phyloP scores from a whole-genome alignment of 495 filamentous ascomycete species.

The Penicillium parvum region DNA sequence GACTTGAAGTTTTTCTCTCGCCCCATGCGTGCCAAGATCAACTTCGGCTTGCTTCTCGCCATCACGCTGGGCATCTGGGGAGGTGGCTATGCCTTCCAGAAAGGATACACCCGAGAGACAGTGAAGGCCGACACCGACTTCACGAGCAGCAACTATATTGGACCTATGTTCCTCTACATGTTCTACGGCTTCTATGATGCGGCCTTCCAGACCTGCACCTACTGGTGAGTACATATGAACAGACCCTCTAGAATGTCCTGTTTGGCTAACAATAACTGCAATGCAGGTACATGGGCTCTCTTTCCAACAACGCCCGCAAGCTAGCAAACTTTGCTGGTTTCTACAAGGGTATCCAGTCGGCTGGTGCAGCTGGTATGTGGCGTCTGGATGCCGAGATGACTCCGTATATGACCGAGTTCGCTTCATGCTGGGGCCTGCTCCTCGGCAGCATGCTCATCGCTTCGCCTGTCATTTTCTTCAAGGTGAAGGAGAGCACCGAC shows the following conservation, averaged over 20 bases:
- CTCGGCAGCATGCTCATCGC: conserved; percentile 68
- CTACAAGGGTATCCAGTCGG: conserved; percentile 96
- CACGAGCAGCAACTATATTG: conserved; percentile 61
- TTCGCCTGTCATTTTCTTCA: conserved; percentile 72
- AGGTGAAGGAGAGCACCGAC: conserved; percentile 67
- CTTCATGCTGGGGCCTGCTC: conserved; percentile 66
- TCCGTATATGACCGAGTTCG: conserved; percentile 62
- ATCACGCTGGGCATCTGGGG: conserved; percentile 84
- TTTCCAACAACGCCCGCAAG: conserved; percentile 87
- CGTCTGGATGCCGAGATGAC: conserved; percentile 61
- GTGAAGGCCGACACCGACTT: conserved; percentile 56
- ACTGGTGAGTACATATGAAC: conserved; percentile 59
- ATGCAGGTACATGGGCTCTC: conserved; percentile 80
- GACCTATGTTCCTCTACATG: conserved; percentile 87
- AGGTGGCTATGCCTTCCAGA: conserved; percentile 78
- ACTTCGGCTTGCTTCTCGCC: conserved; percentile 61
- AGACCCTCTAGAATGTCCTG: background rate
- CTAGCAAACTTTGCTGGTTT: conserved; percentile 91
- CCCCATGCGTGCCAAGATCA: conserved; percentile 68
- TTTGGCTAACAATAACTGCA: background rate
- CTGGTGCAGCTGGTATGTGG: conserved; percentile 87
- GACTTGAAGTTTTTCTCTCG: conserved; percentile 63
- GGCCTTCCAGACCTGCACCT: conserved; percentile 78
- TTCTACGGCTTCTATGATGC: conserved; percentile 93
- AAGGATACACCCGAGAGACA: conserved; percentile 52